Base-by-base conservation (phyloP, 208 protist species). In the Porcisia hertigi region DNA sequence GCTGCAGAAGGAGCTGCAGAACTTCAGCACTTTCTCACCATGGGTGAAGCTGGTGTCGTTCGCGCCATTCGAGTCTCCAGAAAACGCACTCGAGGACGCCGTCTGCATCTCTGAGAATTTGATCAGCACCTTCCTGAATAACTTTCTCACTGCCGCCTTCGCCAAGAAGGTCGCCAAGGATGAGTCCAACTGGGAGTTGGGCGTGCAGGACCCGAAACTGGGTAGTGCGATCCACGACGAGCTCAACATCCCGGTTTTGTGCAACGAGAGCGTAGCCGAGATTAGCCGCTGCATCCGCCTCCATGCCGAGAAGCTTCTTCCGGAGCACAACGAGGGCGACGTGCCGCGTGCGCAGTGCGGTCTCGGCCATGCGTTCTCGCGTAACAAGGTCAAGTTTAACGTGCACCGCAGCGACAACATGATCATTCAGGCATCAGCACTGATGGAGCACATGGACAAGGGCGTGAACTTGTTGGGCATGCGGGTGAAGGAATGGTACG, bases 401-500 rank as follows among this genome's bases (percentile, higher is more conserved):
- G 97, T 99, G 9, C 98, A 99, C 86, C 95, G 98, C 66, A 92
- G 95, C 36, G 98, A 99, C 88, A 99, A 99, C 88, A 99, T 99
- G 98, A 98, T 99, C 87, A 99, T 99, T 75, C 98, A 99, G 87
- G 89, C 96, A 74, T 99, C 99, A 53, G 89, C 97, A 41, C 88
- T 99, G 34, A 88, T 99, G 23, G 99, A 99, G 82, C 96, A 99
- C 82, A 93, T 99, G 70, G 99, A 99, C 90, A 99, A 99, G 91
- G 99, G 99, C 77, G 90, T 99, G 57, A 99, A 99, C 91, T 99
- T 98, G 14, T 99, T 99, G 71, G 82, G 92, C 53, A 99, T 99
- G 99, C 92, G 99, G 12, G 84, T 99, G 63, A 98, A 98, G 92
- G 99, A 99, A 89, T 99, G 99, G 99, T 99, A 99, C 80, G 97